Conservation (phyloP, 805 yeast species). For the Nakazawaea ambrosiae region DNA sequence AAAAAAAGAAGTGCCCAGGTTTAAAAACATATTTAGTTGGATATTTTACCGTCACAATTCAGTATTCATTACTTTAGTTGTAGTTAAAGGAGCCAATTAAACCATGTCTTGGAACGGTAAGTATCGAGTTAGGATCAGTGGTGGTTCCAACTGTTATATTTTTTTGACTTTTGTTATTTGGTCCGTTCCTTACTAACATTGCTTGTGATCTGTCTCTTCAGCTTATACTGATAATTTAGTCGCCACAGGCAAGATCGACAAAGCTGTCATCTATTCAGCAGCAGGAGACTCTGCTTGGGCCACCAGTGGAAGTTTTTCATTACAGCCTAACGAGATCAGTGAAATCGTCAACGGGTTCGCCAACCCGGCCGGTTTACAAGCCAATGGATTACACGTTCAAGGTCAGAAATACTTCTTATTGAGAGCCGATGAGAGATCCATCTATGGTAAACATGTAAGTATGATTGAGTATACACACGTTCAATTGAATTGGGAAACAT, state of each 20-base stretch:
- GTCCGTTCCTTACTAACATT: no score
- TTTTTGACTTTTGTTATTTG: neutral
- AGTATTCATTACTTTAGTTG: no score
- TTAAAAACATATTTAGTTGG: no score
- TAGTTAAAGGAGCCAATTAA: no score
- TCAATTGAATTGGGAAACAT: no score
- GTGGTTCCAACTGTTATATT: no score
- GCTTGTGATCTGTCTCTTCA: slow-evolving; percentile 26
- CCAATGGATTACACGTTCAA: slow-evolving; percentile 78
- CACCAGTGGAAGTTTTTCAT: slow-evolving; percentile 56
- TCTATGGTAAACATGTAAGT: slow-evolving; percentile 71
- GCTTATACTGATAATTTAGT: slow-evolving; percentile 94
- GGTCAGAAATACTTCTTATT: slow-evolving; percentile 84
- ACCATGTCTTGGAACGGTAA: slow-evolving; percentile 42
- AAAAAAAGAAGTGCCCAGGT: no score
- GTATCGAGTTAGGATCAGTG: slow-evolving; percentile 13
- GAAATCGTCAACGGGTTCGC: slow-evolving; percentile 75
- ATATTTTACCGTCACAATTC: no score
- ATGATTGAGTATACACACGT: neutral
- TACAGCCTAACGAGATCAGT: slow-evolving; percentile 63
- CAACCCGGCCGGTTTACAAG: slow-evolving; percentile 72
- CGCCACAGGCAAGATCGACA: slow-evolving; percentile 82
- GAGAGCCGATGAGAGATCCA: slow-evolving; percentile 86
- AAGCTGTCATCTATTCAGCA: slow-evolving; percentile 87
- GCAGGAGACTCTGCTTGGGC: slow-evolving; percentile 98